phyloP scores from a whole-genome alignment of 176 grass and related monocot species.

The Rhipidocladum racemiflorum region DNA sequence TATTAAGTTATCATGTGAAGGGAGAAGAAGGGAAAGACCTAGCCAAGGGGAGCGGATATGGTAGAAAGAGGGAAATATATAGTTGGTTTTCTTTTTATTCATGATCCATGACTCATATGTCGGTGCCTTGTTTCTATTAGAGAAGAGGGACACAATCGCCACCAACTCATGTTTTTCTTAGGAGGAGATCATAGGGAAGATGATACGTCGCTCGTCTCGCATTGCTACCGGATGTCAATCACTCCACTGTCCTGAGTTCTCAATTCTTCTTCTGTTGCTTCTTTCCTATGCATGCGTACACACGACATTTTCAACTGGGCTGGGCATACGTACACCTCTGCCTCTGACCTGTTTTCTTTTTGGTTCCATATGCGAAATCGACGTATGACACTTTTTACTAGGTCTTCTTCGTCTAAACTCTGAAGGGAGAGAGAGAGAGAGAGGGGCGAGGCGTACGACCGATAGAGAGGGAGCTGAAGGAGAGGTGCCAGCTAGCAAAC shows the following conservation, averaged over 20 bases:
- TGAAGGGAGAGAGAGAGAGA: background rate
- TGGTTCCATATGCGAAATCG: constrained; percentile 15
- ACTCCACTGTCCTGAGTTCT: background rate
- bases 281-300: background rate
- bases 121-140: no score
- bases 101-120: no score
- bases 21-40: no score
- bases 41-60: no score
- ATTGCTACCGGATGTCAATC: background rate
- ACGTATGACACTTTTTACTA: constrained; percentile 14
- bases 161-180: no score
- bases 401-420: background rate
- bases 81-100: no score
- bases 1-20: no score
- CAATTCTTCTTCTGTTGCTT: background rate
- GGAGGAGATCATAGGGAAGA: no score
- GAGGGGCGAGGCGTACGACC: background rate
- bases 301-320: background rate
- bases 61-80: no score
- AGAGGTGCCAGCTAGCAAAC: background rate
- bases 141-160: no score
- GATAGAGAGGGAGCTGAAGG: background rate
- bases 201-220: background rate
- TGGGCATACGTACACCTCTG: background rate
- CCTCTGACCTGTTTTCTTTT: background rate